A percentile compares a stretch with the other conserved stretches of the same genome.
These are phyloP conservation scores for Pezicula neosporulosa DNA, from an alignment of 2,329 filamentous ascomycete genomes.

Conservation along the genomic window DNA sequence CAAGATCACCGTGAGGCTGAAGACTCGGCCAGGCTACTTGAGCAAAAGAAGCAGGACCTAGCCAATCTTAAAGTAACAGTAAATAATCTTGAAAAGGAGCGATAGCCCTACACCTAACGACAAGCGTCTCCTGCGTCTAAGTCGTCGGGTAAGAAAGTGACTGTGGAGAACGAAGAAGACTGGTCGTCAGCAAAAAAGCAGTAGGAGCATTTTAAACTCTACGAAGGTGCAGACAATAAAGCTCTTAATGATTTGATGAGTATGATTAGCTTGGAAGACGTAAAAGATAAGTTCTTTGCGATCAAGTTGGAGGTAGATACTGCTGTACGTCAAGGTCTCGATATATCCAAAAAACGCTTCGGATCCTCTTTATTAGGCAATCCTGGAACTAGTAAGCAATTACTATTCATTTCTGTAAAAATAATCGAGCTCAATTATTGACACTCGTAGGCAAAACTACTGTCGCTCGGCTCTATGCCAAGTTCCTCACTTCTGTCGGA, in stretches of 20 bases:
- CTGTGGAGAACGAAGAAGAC: conserved; percentile 3
- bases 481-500: conserved; percentile 45
- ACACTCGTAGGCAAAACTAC: conserved; percentile 58
- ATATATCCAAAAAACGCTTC: conserved; percentile 53
- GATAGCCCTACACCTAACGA: conserved; percentile 2
- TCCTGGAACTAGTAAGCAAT: conserved; percentile 60
- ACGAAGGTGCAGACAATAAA: conserved; percentile 43
- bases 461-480: conserved; percentile 64
- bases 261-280: conserved; percentile 65
- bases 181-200: conserved; percentile 5
- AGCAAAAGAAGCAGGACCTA: conserved; percentile 7
- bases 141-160: background rate
- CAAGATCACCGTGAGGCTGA: conserved; percentile 1
- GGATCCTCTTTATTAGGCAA: conserved; percentile 65
- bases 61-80: conserved; percentile 5
- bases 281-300: conserved; percentile 58
- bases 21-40: conserved; percentile 5
- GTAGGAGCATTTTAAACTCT: conserved; percentile 4
- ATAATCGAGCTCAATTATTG: background rate
- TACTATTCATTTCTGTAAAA: background rate
- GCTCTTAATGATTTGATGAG: conserved; percentile 60
- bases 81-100: conserved; percentile 4
- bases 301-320: conserved; percentile 62
- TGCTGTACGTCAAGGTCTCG: conserved; percentile 48
- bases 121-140: background rate